Conservation (phyloP, 805 yeast species). For the Kodamaea sagamina region DNA sequence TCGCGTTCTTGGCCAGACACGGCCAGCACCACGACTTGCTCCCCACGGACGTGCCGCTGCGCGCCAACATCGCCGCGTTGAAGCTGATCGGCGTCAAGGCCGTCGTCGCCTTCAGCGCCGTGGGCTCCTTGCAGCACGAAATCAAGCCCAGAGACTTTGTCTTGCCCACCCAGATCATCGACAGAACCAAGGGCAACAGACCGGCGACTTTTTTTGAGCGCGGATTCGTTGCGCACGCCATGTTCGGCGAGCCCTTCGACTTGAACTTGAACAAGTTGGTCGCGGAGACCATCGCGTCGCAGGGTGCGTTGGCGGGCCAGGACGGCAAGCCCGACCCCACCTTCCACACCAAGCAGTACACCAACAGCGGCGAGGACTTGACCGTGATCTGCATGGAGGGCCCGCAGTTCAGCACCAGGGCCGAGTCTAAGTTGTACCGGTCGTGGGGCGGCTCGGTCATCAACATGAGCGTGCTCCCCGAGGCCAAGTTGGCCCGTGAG, state of each 20-base stretch:
- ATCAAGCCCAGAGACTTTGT: slow-evolving; percentile 95
- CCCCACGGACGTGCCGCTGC: slow-evolving; percentile 89
- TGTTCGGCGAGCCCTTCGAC: slow-evolving; percentile 97
- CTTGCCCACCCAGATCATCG: slow-evolving; percentile 94
- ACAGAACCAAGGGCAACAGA: slow-evolving; percentile 94
- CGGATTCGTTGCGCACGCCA: slow-evolving; percentile 96
- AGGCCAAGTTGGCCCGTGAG: slow-evolving; percentile 93
- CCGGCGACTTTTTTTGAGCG: slow-evolving; percentile 84
- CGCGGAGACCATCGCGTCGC: slow-evolving; percentile 45
- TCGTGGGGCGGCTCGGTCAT: slow-evolving; percentile 93
- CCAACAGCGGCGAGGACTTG: slow-evolving; percentile 68
- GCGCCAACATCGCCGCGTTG: slow-evolving; percentile 95
- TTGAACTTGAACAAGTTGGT: slow-evolving; percentile 66
- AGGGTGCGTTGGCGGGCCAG: slow-evolving; percentile 56
- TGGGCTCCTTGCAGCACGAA: slow-evolving; percentile 88
- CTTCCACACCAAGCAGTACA: slow-evolving; percentile 61
- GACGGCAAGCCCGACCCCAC: slow-evolving; percentile 43
- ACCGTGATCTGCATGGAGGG: slow-evolving; percentile 98
- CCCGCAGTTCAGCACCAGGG: slow-evolving; percentile 95
- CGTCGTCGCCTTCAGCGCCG: slow-evolving; percentile 91
- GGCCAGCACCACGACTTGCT: slow-evolving; percentile 86
- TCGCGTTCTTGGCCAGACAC: slow-evolving; percentile 94
- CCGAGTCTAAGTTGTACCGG: slow-evolving; percentile 85
- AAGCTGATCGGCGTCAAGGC: slow-evolving; percentile 85
- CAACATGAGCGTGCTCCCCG: slow-evolving; percentile 98